phyloP scores from a whole-genome alignment of 192 early-diverging fungal species.

The Coemansia sp. region DNA sequence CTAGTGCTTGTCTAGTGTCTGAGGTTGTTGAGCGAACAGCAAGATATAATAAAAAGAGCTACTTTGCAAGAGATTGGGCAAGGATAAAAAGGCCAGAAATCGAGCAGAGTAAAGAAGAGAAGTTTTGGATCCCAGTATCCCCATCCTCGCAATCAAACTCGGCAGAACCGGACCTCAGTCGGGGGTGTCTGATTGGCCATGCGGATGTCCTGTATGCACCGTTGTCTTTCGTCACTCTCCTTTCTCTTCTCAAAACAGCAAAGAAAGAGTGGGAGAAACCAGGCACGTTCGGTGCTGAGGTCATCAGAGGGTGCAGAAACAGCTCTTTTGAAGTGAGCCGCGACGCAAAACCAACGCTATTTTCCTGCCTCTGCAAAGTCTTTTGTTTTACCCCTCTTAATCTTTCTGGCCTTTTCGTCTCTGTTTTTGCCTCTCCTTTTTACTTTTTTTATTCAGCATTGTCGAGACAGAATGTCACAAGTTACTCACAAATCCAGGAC shows the following conservation, averaged over 20 bases:
- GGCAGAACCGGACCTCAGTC: too few species aligned
- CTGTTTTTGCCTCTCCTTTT: neutral
- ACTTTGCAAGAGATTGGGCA: too few species aligned
- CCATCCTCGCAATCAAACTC: too few species aligned
- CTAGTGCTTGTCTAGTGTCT: neutral
- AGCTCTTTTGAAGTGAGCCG: neutral
- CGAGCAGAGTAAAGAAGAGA: neutral
- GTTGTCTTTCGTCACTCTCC: too few species aligned
- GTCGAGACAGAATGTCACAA: constrained; percentile 18
- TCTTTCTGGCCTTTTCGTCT: neutral
- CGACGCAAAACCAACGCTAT: too few species aligned
- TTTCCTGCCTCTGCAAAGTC: too few species aligned
- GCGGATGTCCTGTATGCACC: too few species aligned
- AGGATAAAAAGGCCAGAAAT: neutral
- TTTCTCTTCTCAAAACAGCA: neutral
- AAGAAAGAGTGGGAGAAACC: neutral
- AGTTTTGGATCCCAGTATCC: too few species aligned
- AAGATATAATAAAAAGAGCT: neutral
- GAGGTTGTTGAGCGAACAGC: neutral
- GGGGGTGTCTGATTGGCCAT: too few species aligned
- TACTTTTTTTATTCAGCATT: neutral
- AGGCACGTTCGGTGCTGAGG: neutral
- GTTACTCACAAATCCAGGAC: constrained; percentile 41
- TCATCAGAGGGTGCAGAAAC: neutral
- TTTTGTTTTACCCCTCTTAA: neutral